Conservation (phyloP, 2,329 filamentous ascomycete species). For the Xylariomycetidae sp. region DNA sequence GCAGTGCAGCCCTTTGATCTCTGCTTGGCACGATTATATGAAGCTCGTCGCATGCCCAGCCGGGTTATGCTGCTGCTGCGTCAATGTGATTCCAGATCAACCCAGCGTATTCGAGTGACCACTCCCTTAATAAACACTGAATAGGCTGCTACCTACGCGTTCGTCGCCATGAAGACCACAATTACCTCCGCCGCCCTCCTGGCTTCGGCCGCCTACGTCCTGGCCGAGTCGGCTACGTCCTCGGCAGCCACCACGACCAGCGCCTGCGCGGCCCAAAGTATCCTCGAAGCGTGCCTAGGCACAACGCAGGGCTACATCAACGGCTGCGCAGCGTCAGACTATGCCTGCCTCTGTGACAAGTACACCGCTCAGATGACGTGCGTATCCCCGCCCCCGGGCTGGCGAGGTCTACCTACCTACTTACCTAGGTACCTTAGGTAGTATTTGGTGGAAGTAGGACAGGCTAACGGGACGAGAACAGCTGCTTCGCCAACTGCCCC, state of each 20-base stretch:
- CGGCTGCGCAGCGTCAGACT: slow-evolving; percentile 29
- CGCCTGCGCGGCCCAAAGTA: slow-evolving; percentile 28
- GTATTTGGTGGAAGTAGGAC: not conserved
- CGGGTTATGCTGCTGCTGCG: no score
- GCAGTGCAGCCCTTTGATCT: no score
- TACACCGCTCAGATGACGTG: slow-evolving; percentile 47
- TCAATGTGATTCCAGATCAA: no score
- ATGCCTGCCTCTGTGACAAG: slow-evolving; percentile 49
- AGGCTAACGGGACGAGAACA: slow-evolving; percentile 13
- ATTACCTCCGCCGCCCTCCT: slow-evolving; percentile 20
- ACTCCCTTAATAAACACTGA: no score
- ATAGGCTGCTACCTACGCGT: no score
- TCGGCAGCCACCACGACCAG: slow-evolving; percentile 5
- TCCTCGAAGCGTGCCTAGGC: slow-evolving; percentile 31
- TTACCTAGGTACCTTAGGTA: not conserved
- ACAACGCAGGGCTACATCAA: slow-evolving; percentile 28
- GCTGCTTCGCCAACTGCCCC: slow-evolving; percentile 61
- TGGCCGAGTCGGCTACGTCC: slow-evolving; percentile 1
- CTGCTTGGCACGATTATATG: no score
- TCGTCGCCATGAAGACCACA: slow-evolving; percentile 17
- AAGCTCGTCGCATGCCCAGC: no score
- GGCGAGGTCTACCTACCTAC: no score
- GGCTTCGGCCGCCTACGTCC: slow-evolving; percentile 18
- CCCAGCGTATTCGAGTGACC: no score
- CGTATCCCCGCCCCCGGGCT: slow-evolving; percentile 11